Conservation (phyloP, 352 stramenopile species). For the Ophiocytium majus region DNA sequence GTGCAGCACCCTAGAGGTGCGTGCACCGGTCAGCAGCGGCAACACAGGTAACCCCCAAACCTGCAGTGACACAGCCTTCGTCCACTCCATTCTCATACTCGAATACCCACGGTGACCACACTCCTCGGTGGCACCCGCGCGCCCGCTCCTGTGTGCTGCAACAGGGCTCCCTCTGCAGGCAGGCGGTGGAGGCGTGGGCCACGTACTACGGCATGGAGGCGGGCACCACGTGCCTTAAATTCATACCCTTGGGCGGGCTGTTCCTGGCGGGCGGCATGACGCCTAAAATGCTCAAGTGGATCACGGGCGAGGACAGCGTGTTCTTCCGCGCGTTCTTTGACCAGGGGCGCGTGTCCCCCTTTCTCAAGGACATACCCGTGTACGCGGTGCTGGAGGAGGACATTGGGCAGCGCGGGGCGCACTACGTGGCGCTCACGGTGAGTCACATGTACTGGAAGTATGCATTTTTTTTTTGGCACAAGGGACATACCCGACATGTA, state of each 20-base stretch:
- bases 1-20: too few species aligned
- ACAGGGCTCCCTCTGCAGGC: background rate
- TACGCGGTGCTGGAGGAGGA: constrained; percentile 84
- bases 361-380: constrained; percentile 71
- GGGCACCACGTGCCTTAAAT: constrained; percentile 85
- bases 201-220: constrained; percentile 89
- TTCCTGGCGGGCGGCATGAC: constrained; percentile 94
- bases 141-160: too few species aligned
- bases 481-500: too few species aligned
- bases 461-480: constrained; percentile 13
- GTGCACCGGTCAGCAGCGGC: too few species aligned
- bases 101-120: too few species aligned
- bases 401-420: constrained; percentile 76
- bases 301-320: constrained; percentile 59
- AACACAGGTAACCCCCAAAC: too few species aligned
- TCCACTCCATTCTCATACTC: too few species aligned
- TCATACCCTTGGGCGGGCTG: constrained; percentile 88
- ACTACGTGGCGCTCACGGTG: constrained; percentile 63
- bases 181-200: constrained; percentile 88
- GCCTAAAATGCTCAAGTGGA: constrained; percentile 91
- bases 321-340: constrained; percentile 76
- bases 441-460: background rate
- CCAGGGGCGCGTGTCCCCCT: constrained; percentile 76
- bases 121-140: too few species aligned
- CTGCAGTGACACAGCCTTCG: too few species aligned